phyloP scores from a whole-genome alignment of 2,329 filamentous ascomycete genomes.

The Lecanicillium sp. region DNA sequence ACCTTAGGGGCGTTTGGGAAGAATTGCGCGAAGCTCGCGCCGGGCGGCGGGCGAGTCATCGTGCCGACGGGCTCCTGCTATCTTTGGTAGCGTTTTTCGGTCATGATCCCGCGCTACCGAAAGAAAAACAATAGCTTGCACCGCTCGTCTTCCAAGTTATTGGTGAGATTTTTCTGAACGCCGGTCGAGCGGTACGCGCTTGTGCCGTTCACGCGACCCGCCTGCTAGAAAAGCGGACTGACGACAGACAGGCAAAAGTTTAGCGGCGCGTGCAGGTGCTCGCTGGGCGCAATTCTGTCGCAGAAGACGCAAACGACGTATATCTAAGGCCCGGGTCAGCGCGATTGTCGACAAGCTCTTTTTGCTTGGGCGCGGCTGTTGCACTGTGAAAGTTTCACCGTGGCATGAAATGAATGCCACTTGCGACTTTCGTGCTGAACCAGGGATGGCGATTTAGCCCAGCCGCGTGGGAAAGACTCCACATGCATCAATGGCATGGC shows the following conservation, averaged over 20 bases:
- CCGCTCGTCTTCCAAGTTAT: no score
- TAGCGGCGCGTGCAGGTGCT: no score
- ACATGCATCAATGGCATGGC: slow-evolving; percentile 8
- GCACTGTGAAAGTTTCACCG: not conserved
- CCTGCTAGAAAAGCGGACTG: slow-evolving; percentile 1
- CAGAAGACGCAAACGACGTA: no score
- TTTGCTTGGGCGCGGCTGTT: no score
- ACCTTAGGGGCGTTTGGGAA: slow-evolving; percentile 70
- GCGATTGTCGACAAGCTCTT: no score
- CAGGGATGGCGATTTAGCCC: slow-evolving; percentile 8
- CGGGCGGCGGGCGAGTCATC: slow-evolving; percentile 71
- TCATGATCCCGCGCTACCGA: slow-evolving; percentile 48
- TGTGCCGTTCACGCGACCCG: slow-evolving; percentile 8
- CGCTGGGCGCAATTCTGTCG: no score
- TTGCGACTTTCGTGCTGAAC: not conserved
- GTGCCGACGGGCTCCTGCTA: slow-evolving; percentile 45
- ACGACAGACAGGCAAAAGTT: no score
- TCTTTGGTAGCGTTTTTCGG: slow-evolving; percentile 43
- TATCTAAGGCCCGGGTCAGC: no score
- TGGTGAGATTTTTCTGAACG: slow-evolving; percentile 1
- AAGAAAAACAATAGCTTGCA: slow-evolving; percentile 6
- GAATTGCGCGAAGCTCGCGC: slow-evolving; percentile 78
- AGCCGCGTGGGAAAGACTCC: slow-evolving; percentile 8
- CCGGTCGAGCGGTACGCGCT: not conserved
- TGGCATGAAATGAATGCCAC: slow-evolving; percentile 1